Base-by-base conservation (phyloP, 352 stramenopile genomes). In the Globisporangium recalcitrans region DNA sequence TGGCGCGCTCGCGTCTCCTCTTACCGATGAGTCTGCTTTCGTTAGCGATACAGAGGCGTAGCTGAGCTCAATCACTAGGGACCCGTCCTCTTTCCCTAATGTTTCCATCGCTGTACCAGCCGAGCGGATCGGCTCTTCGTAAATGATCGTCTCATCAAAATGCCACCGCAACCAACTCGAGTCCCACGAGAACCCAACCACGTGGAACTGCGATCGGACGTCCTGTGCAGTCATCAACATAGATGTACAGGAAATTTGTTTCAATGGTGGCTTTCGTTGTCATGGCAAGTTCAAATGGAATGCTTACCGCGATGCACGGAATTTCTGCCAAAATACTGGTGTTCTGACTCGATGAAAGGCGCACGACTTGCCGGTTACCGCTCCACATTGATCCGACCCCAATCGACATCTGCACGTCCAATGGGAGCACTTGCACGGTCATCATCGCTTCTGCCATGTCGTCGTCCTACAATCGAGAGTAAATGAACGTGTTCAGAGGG, bases 151-250 rank as follows among this genome's bases (percentile, higher is more conserved):
- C 32, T 77, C 70, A 55, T 89, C 68, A 54, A 89, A 69, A 63
- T 75, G 77, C 78, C 80, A 87, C 0, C 80, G 77, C 52, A 89
- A 54, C 77, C 80, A 89, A n/a, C 72, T 22, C 3, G 60, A 47
- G 55, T 78, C 74, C 77, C 77, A 86, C 27, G 71, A 66, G 48
- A 83, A 83, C 1, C 69, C 65, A 22, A 82, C 51, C 14, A 73
- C 55, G 19, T 73, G 72, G 29, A 77, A 71, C 7, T 54, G 29
- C 36, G 71, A 66, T 0, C 63, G 34, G 42, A 73, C 52, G 42
- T 79, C 60, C 74, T 86, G 40, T 7, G 29, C 10, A 22, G 2
- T 4, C 42, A 56, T 21, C 21, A n/a, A 32, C 4, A 65, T 26
- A 8, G 42, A 31, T 21, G 46, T 16, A 46, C 44, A 10, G 55